Conservation (phyloP, 371 early-diverging fungal species). For the Mucor velutinosus region DNA sequence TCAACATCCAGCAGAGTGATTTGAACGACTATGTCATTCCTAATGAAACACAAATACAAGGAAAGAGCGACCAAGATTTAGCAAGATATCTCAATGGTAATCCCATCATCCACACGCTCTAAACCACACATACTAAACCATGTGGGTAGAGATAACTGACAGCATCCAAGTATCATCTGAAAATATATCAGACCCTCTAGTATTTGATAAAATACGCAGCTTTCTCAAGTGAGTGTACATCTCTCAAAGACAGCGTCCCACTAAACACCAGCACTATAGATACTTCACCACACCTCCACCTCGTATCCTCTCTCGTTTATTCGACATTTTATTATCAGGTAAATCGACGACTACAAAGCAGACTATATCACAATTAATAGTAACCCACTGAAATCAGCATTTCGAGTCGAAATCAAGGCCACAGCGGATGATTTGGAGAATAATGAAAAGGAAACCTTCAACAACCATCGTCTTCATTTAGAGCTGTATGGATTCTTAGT, state of each 20-base stretch:
- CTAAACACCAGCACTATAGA: slow-evolving; percentile 6
- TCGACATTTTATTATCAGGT: slow-evolving; percentile 72
- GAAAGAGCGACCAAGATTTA: slow-evolving; percentile 57
- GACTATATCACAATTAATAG: background rate
- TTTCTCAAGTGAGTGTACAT: slow-evolving; percentile 64
- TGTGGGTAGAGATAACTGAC: slow-evolving; percentile 60
- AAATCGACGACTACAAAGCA: slow-evolving; percentile 1
- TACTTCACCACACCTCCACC: slow-evolving; percentile 37
- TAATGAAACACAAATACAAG: slow-evolving; percentile 60
- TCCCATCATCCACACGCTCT: background rate
- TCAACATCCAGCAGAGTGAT: slow-evolving; percentile 67
- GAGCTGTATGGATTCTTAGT: slow-evolving; percentile 81
- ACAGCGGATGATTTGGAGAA: slow-evolving; percentile 62
- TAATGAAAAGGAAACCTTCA: slow-evolving; percentile 69
- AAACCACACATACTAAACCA: background rate
- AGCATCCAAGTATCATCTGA: slow-evolving; percentile 60
- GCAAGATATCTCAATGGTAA: slow-evolving; percentile 57
- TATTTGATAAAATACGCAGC: slow-evolving; percentile 69
- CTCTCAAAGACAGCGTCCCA: background rate
- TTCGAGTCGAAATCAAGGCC: slow-evolving; percentile 62
- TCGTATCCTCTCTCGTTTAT: slow-evolving; percentile 40
- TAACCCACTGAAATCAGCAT: slow-evolving; percentile 42
- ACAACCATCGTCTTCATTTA: slow-evolving; percentile 60
- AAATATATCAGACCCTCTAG: slow-evolving; percentile 52
- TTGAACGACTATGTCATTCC: slow-evolving; percentile 51